Conservation (phyloP, 371 early-diverging fungal species). For the Mortierella sp. region DNA sequence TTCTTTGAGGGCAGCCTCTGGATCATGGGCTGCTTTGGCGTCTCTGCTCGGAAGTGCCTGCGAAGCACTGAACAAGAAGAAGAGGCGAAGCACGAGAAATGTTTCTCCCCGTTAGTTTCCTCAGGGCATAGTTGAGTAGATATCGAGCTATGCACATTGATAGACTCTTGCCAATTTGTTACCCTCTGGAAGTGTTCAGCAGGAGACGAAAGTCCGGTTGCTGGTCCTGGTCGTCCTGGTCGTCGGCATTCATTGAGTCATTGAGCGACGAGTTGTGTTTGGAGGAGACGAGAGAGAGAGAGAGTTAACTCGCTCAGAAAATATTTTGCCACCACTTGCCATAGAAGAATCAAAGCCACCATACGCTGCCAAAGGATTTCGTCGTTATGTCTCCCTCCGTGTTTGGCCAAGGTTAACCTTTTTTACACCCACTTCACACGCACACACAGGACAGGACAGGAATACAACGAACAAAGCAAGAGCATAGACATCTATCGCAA, state of each 20-base stretch:
- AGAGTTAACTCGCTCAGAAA: neutral
- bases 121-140: neutral
- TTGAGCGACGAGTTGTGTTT: neutral
- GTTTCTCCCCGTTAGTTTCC: neutral
- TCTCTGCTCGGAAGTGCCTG: conserved; percentile 40
- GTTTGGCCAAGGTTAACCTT: neutral
- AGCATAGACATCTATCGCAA: neutral
- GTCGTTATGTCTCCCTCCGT: neutral
- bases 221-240: conserved; percentile 53
- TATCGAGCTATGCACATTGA: neutral
- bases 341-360: neutral
- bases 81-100: neutral
- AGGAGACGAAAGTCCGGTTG: conserved; percentile 55
- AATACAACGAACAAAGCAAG: neutral
- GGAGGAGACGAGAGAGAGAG: neutral
- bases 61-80: neutral
- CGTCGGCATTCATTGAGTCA: conserved; percentile 37
- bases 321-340: neutral
- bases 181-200: conserved; percentile 36
- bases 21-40: conserved; percentile 29
- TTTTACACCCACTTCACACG: neutral
- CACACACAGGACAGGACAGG: neutral
- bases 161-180: neutral
- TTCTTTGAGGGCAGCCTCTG: conserved; percentile 32
- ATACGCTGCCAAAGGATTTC: neutral